Percentiles rank a stretch among this genome's conserved stretches.
Conservation (phyloP, 495 filamentous ascomycete species). For the Xylaria intraflava region DNA sequence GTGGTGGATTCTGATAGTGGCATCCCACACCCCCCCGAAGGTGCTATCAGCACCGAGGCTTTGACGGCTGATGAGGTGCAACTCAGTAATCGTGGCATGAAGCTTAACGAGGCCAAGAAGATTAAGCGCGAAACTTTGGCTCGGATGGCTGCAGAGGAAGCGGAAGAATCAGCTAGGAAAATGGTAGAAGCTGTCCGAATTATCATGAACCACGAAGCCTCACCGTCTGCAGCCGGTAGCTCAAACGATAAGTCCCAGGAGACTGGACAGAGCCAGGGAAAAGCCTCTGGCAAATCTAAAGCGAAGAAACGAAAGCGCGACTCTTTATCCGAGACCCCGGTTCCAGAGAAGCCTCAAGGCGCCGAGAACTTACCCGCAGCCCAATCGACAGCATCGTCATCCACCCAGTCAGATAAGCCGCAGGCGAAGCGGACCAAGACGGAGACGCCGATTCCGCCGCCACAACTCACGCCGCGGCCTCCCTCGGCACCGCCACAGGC, state of each 20-base stretch:
- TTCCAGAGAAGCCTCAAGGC: conserved; percentile 36
- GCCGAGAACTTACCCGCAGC: conserved; percentile 22
- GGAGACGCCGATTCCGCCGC: conserved; percentile 47
- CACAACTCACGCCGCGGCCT: conserved; percentile 29
- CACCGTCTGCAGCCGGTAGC: conserved; percentile 22
- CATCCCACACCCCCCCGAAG: conserved; percentile 39
- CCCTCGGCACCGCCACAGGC: conserved; percentile 25
- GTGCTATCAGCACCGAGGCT: conserved; percentile 45
- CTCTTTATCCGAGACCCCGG: conserved; percentile 35
- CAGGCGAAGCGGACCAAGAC: conserved; percentile 52
- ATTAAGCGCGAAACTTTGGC: conserved; percentile 69
- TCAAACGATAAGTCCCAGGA: conserved; percentile 18
- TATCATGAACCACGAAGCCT: conserved; percentile 32
- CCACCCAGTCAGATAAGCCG: conserved; percentile 24
- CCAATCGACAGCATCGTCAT: conserved; percentile 15
- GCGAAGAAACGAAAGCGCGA: conserved; percentile 51
- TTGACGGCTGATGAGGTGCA: conserved; percentile 47
- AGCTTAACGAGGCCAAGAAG: conserved; percentile 88
- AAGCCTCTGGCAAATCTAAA: conserved; percentile 25
- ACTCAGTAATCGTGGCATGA: conserved; percentile 81
- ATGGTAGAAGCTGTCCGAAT: conserved; percentile 50
- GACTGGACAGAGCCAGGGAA: conserved; percentile 13
- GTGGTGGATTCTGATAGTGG: conserved; percentile 42
- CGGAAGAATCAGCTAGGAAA: conserved; percentile 53
- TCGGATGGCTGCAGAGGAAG: conserved; percentile 62